Percentiles rank a stretch among this genome's conserved stretches.
These are phyloP conservation scores for Rosa multiflora DNA, from an alignment of 306 rosid genomes.

Conservation along the genomic window DNA sequence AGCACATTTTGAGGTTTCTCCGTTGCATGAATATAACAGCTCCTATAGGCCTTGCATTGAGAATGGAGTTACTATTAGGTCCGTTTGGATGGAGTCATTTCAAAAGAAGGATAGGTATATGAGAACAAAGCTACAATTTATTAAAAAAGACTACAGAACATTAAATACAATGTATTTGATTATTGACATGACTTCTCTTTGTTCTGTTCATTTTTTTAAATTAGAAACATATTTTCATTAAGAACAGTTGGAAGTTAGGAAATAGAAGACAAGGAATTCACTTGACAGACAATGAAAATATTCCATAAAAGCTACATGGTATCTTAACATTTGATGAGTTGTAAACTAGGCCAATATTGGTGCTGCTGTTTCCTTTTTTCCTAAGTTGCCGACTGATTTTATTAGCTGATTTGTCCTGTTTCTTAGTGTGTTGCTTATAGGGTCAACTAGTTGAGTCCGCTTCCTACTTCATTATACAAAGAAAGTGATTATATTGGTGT, in stretches of 20 bases:
- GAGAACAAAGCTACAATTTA: background rate
- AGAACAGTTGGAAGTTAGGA: no score
- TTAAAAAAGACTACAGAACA: background rate
- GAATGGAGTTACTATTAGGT: background rate
- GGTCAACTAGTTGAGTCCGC: background rate
- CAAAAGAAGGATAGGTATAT: background rate
- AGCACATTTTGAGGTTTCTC: slow-evolving; percentile 82
- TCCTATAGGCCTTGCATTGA: slow-evolving; percentile 76
- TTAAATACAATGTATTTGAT: background rate
- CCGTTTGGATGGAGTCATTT: background rate
- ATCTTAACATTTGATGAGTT: background rate
- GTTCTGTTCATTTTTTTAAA: background rate
- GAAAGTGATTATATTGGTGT: slow-evolving; percentile 14
- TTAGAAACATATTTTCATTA: no score
- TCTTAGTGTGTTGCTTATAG: background rate
- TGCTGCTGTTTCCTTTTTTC: background rate
- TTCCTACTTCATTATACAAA: background rate
- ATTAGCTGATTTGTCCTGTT: slow-evolving; percentile 4
- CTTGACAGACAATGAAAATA: no score
- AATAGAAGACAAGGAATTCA: no score
- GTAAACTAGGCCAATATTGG: background rate
- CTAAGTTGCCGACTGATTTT: slow-evolving; percentile 19
- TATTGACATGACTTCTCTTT: background rate
- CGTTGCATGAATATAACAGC: slow-evolving; percentile 76
- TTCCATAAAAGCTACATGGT: background rate